A percentile compares a stretch with the other conserved stretches of the same genome.
phyloP scores from a whole-genome alignment of 148 eudicot species.

The Diospyros kaki region DNA sequence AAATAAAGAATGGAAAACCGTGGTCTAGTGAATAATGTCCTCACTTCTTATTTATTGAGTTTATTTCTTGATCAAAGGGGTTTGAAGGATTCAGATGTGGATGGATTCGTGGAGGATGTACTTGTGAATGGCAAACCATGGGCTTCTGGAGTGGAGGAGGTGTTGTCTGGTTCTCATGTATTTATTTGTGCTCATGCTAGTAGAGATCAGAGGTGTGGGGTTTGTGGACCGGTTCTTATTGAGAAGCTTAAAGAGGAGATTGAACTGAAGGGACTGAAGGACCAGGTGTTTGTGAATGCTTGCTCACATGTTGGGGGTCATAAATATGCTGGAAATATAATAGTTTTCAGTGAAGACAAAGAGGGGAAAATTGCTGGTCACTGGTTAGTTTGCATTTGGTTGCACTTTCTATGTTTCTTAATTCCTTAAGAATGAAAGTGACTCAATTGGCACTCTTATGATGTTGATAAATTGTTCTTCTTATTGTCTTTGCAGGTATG shows the following conservation, averaged over 20 bases:
- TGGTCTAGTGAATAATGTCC: too few species aligned
- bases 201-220: conserved; percentile 81
- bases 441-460: not conserved
- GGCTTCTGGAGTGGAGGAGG: conserved; percentile 52
- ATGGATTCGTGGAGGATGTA: conserved; percentile 71
- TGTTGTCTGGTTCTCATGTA: conserved; percentile 56
- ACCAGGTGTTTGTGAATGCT: conserved; percentile 58
- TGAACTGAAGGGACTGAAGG: conserved; percentile 38
- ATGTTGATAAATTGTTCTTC: not conserved
- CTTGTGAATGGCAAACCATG: conserved; percentile 64
- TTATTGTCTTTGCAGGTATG: conserved; percentile 54
- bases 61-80: conserved; percentile 40
- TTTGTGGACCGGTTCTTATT: conserved; percentile 71
- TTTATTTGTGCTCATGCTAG: conserved; percentile 70
- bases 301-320: conserved; percentile 87
- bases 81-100: conserved; percentile 67
- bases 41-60: too few species aligned
- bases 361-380: conserved; percentile 69
- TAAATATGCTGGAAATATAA: conserved; percentile 81
- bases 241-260: conserved; percentile 65
- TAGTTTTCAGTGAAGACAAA: conserved; percentile 54
- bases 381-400: conserved; percentile 40
- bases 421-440: not conserved
- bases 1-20: too few species aligned
- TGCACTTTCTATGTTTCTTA: not conserved